Conservation (phyloP, 495 filamentous ascomycete species). For the Neurospora tetraspora region DNA sequence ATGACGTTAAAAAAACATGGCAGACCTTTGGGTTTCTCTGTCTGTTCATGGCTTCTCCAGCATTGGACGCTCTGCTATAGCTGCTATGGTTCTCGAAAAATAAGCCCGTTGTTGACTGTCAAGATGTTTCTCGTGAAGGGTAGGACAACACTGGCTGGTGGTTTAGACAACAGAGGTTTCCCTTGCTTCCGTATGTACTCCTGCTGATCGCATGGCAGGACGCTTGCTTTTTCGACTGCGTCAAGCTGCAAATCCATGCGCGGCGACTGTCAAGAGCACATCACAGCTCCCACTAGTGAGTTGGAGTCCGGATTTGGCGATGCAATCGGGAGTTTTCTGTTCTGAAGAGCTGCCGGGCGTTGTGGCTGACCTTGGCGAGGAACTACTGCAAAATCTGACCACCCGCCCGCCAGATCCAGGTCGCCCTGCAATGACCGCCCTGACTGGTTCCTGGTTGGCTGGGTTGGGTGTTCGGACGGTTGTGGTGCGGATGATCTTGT, state of each 20-base stretch:
- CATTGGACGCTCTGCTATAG: neutral
- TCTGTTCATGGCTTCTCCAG: conserved; percentile 3
- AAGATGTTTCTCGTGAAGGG: neutral
- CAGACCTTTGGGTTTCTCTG: conserved; percentile 1
- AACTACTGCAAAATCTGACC: neutral
- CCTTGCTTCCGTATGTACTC: neutral
- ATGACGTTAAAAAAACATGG: conserved; percentile 7
- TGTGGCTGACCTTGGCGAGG: neutral
- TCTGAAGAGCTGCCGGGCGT: neutral
- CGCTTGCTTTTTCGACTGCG: neutral
- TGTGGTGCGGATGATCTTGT: conserved; percentile 4
- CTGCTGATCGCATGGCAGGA: neutral
- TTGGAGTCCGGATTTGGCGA: neutral
- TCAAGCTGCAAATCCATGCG: neutral
- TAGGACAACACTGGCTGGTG: neutral
- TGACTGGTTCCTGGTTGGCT: neutral
- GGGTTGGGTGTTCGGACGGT: neutral
- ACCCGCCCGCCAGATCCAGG: neutral
- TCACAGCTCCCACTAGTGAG: neutral
- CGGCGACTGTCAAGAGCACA: neutral
- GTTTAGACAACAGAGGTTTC: neutral
- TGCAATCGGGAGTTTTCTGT: neutral
- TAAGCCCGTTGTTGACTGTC: neutral
- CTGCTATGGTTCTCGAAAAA: neutral
- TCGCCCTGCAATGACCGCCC: neutral